Base-by-base conservation (phyloP, 176 grass and related monocot species). In the Panicum miliaceum region DNA sequence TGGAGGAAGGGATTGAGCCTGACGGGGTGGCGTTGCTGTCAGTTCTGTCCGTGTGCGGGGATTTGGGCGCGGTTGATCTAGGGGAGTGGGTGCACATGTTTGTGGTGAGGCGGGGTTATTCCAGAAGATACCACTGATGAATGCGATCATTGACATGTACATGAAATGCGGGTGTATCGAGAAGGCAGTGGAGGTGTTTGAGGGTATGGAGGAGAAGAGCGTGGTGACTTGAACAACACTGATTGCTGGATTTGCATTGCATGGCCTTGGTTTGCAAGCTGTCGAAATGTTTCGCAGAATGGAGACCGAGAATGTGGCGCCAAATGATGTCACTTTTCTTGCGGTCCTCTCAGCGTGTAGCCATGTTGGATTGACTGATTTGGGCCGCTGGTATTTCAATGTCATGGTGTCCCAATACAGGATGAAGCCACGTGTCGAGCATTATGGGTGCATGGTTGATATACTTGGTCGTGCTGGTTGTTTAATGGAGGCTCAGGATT, bases 391-490 rank as follows among this genome's bases (percentile, higher is more conserved):
- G 84, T 93, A 88, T 85, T 94, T 97, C 75, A 48, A 84, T 45
- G 70, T 50, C 37, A 97, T 97, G 94, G 71, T 60, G 22, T 90
- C 81, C 9, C 54, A 23, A 23, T 94, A 94, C 45, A 52, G 53
- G 16, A 92, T 97, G 58, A 90, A 94, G 43, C 94, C 87, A 1
- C 76, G 48, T 76, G 38, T 94, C 79, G 87, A 97, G 66, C 91
- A 97, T 48, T 97, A 94, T 58, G 91, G 94, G 50, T 97, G 94
- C 68, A 92, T 97, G 87, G 66, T 92, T 61, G 92, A 94, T 89
- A 73, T 97, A 42, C 88, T 97, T 71, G 88, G 88, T 14, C 89
- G 88, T 60, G 89, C 87, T 54, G 92, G 91, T 75, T 89, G 37
- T 83, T 81, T 94, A 71, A 48, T 22, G 43, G 91, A 97, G 58